These are phyloP conservation scores for Neonectria sp. DNA, from an alignment of 2,329 filamentous ascomycete genomes.

Conservation along the genomic window DNA sequence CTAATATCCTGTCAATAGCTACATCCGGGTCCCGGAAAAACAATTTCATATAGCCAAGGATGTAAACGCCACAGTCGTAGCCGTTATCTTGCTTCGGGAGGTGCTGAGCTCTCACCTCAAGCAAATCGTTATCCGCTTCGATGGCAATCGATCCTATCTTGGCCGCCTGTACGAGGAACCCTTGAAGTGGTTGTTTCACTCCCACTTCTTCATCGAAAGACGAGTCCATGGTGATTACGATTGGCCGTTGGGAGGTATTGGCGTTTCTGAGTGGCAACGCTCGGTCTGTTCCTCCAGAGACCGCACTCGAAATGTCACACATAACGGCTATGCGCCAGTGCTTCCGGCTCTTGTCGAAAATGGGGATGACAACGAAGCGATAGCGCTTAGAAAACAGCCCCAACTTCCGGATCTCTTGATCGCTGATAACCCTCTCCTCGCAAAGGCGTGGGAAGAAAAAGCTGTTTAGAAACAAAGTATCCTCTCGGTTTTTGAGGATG, in stretches of 20 bases:
- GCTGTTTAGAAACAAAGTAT: neutral
- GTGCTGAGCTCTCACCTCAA: slow-evolving; percentile 1
- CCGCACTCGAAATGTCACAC: neutral
- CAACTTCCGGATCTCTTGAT: neutral
- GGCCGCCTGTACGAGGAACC: neutral
- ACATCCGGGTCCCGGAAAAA: neutral
- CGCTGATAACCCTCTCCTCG: neutral
- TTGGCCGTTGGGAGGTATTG: slow-evolving; percentile 1
- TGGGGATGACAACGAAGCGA: slow-evolving; percentile 1
- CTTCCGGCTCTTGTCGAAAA: neutral
- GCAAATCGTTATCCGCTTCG: slow-evolving; percentile 1
- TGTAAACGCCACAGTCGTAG: neutral
- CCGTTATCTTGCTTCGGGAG: neutral
- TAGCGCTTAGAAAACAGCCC: neutral
- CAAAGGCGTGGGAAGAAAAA: neutral
- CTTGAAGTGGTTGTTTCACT: slow-evolving; percentile 1
- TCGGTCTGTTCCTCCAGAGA: neutral
- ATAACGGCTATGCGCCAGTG: slow-evolving; percentile 2
- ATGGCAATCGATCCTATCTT: neutral
- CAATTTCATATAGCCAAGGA: slow-evolving; percentile 2
- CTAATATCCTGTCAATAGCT: neutral
- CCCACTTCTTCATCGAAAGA: neutral
- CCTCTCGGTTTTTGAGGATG: neutral
- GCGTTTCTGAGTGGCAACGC: neutral
- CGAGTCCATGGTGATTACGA: slow-evolving; percentile 1